Percentiles rank a stretch among this genome's conserved stretches.
Evolutionary conservation across 2,329 filamentous ascomycete species (phyloP).

Genomic region (Tolypocladium cylindrosporum): DNA sequence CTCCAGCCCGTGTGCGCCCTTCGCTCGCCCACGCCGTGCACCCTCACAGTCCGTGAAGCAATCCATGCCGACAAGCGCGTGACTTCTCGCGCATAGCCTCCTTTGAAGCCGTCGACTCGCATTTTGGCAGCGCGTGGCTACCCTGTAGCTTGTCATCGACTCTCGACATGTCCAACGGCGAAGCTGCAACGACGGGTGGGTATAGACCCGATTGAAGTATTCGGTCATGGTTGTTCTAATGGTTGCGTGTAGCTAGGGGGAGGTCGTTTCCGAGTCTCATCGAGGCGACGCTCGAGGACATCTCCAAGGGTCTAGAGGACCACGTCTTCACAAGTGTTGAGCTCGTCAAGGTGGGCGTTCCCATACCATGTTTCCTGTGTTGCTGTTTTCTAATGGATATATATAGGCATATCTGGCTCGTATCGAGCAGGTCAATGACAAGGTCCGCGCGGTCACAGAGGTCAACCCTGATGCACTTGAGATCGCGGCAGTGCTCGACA

Average conservation of each 20-base stretch:
- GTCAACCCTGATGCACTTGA: slow-evolving; percentile 23
- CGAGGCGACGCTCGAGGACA: slow-evolving; percentile 21
- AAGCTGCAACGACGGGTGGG: neutral
- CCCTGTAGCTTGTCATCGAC: neutral
- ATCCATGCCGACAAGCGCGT: neutral
- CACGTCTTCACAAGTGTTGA: slow-evolving; percentile 24
- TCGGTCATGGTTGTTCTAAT: neutral
- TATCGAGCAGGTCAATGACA: slow-evolving; percentile 14
- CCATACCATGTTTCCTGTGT: slow-evolving; percentile 10
- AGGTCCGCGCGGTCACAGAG: slow-evolving; percentile 22
- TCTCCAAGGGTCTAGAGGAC: slow-evolving; percentile 18
- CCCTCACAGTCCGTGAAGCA: neutral
- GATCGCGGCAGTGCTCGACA: slow-evolving; percentile 21
- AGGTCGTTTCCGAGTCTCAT: slow-evolving; percentile 19
- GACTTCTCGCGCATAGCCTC: neutral
- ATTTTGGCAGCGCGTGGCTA: neutral
- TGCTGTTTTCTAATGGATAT: neutral
- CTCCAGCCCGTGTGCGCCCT: neutral
- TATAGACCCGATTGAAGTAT: neutral
- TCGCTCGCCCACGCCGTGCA: neutral
- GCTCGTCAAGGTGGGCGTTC: slow-evolving; percentile 16
- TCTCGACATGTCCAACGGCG: neutral
- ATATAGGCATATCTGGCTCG: slow-evolving; percentile 13
- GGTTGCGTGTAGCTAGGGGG: neutral
- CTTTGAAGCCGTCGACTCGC: neutral